Evolutionary conservation across 805 yeast species (phyloP), one percentile per base, ranked within the genome.

Genomic region (Candida maltosa): DNA sequence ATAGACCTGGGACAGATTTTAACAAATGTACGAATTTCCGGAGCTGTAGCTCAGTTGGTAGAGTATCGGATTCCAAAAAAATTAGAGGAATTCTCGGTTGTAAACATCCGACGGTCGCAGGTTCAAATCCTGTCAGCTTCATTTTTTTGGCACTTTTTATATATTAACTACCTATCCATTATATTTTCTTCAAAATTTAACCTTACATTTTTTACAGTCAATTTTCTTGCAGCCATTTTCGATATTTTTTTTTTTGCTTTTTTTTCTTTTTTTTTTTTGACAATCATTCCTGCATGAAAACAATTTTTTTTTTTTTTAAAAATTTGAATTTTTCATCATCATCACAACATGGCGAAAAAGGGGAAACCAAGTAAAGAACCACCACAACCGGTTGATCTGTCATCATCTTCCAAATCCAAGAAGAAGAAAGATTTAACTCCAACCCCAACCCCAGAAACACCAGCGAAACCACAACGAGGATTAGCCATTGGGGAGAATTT

Each of bases 41-140:
- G 45, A 47, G 51, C 52, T 46, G 54, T 49, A 51, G 54, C 54
- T 49, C 54, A 49, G 46, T 36, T 55, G 62, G 62, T 54, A 56
- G 62, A 56, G 62, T 51, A 46, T 55, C 51, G 48, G 62, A 54
- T 46, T 56, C 62, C 62, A 56, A 49, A n/a, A n/a, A n/a, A n/a
- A n/a, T n/a, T n/a, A n/a, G n/a, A n/a, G n/a, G n/a, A n/a, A n/a
- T n/a, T n/a, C n/a, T n/a, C n/a, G n/a, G n/a, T n/a, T n/a, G n/a
- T n/a, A n/a, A n/a, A n/a, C n/a, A 76, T 76, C 83, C 78, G 76
- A 76, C 75, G 83, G 83, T 72, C 77, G 83, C 83, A 78, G 83
- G 83, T 77, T 77, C 83, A 73, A 77, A 75, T 77, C 83, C 83
- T 78, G 83, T 77, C 80, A 79, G 80, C 75, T 77, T 76, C 82